Conservation (phyloP, 192 early-diverging fungal genomes). For the Backusella macrospora region DNA sequence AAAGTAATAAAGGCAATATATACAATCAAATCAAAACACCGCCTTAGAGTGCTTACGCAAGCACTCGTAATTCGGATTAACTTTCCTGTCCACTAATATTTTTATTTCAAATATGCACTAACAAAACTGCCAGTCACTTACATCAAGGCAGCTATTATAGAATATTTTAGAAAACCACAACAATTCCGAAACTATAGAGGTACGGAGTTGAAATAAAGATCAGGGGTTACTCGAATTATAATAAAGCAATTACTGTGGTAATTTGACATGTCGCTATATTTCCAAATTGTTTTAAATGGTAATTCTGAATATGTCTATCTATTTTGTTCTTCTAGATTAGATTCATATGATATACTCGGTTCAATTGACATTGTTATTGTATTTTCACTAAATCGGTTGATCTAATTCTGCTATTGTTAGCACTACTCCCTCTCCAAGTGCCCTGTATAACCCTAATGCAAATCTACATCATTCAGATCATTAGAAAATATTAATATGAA, state of each 20-base stretch:
- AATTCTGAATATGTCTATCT: background rate
- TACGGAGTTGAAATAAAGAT: background rate
- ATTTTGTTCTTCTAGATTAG: background rate
- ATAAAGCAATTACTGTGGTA: background rate
- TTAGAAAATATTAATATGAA: no score
- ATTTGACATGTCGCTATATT: background rate
- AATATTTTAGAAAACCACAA: background rate
- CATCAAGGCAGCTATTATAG: background rate
- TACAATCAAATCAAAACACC: background rate
- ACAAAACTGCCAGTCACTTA: background rate
- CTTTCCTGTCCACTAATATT: background rate
- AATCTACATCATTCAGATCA: no score
- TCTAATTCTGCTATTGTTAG: no score
- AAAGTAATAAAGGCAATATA: background rate
- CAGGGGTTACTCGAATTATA: background rate
- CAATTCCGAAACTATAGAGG: background rate
- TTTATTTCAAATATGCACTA: background rate
- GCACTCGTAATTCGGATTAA: conserved; percentile 10
- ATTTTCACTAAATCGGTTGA: no score
- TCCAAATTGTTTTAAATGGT: background rate
- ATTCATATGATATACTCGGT: background rate
- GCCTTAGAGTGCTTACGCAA: conserved; percentile 6
- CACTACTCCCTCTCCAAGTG: no score
- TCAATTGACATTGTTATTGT: background rate
- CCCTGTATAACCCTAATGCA: no score